These are phyloP conservation scores for Apiospora malaysiana DNA, from an alignment of 2,329 filamentous ascomycete genomes.

Conservation along the genomic window DNA sequence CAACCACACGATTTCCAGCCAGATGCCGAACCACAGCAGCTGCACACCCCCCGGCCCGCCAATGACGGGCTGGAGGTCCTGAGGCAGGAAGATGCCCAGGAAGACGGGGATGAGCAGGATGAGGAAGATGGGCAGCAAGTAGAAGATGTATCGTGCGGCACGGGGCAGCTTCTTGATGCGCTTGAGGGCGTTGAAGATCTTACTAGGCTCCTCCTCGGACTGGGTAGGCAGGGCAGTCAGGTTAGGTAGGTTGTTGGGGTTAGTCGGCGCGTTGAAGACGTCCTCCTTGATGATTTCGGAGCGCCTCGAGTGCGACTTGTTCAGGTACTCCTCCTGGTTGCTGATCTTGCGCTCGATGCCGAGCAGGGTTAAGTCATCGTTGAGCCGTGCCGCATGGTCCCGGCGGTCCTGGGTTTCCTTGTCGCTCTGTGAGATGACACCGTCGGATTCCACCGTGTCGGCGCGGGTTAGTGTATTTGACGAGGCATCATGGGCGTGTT, in stretches of 20 bases:
- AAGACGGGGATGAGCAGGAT: conserved; percentile 72
- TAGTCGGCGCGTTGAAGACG: conserved; percentile 35
- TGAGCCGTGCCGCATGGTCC: conserved; percentile 34
- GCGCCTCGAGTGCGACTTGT: conserved; percentile 11
- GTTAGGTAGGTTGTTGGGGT: conserved; percentile 29
- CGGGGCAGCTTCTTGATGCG: conserved; percentile 56
- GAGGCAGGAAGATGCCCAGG: conserved; percentile 64
- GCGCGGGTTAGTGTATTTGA: neutral
- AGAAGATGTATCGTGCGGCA: conserved; percentile 74
- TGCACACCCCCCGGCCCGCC: conserved; percentile 74
- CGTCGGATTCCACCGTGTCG: neutral
- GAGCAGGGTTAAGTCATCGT: conserved; percentile 39
- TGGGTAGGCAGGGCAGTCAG: conserved; percentile 35
- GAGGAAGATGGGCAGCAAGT: conserved; percentile 69
- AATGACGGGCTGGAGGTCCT: conserved; percentile 52
- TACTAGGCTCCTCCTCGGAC: conserved; percentile 62
- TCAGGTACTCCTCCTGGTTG: conserved; percentile 19
- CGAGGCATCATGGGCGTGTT: neutral
- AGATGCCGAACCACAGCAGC: conserved; percentile 91
- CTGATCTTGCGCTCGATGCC: conserved; percentile 39
- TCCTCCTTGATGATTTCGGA: conserved; percentile 34
- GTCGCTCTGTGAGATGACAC: neutral
- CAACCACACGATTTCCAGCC: conserved; percentile 93
- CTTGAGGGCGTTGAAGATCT: conserved; percentile 68
- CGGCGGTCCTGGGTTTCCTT: neutral